These are phyloP conservation scores for Dalbergia cultrata DNA, from an alignment of 306 rosid species.

Conservation along the genomic window DNA sequence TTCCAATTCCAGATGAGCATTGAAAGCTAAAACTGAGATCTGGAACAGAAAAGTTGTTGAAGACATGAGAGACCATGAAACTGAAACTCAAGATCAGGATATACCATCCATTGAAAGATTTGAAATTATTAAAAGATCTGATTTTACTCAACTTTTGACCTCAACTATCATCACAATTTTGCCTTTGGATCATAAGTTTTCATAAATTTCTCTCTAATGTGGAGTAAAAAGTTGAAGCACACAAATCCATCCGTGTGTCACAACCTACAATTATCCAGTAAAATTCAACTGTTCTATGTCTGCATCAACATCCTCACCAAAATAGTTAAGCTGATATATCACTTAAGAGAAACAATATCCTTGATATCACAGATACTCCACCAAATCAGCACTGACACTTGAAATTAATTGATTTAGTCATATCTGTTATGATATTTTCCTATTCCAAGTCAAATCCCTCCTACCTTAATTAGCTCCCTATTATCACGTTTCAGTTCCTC, in stretches of 20 bases:
- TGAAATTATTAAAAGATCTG: neutral
- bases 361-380: no score
- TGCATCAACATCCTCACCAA: neutral
- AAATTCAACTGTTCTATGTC: neutral
- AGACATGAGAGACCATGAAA: no score
- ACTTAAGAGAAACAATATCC: no score
- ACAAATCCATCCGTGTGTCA: slow-evolving; percentile 12
- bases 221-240: neutral
- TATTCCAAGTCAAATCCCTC: no score
- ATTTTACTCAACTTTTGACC: neutral
- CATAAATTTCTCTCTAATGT: neutral
- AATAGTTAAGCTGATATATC: neutral
- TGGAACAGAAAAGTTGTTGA: no score
- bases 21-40: no score
- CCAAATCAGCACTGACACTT: no score
- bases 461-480: no score
- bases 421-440: no score
- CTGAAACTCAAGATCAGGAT: neutral
- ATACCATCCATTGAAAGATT: neutral
- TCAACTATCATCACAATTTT: neutral
- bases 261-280: neutral
- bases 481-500: no score
- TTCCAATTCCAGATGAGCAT: no score
- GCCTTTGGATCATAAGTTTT: neutral
- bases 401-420: no score